Evolutionary conservation across 73 alveolate species (phyloP).

Genomic region (Stentor coeruleus): DNA sequence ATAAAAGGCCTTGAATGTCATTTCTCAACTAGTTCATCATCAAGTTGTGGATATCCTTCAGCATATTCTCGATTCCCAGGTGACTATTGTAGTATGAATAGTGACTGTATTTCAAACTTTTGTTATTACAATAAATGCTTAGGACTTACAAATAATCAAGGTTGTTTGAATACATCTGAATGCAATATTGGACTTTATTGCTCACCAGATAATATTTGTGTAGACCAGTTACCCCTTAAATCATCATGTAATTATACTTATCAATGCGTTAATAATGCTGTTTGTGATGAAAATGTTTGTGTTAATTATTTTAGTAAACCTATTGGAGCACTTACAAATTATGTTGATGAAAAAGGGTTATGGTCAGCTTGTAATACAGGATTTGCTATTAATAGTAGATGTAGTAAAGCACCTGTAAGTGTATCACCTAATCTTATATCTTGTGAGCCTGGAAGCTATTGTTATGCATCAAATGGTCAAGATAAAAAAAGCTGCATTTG

Average conservation of each 20-base stretch:
- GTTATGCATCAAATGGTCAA: not conserved
- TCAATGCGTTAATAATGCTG: not conserved
- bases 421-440: not conserved
- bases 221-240: too few relatives aligned
- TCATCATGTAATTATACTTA: too few relatives aligned
- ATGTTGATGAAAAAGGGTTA: not conserved
- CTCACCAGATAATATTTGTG: too few relatives aligned
- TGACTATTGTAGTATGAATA: not conserved
- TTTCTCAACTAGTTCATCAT: not conserved
- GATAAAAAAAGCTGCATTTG: not conserved
- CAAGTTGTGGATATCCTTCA: not conserved
- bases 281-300: not conserved
- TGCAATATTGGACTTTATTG: not conserved
- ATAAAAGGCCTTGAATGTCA: not conserved
- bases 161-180: not conserved
- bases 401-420: not conserved
- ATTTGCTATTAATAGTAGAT: not conserved
- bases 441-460: not conserved
- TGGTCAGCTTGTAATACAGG: constrained; percentile 9
- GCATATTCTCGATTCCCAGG: not conserved
- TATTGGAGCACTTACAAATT: not conserved
- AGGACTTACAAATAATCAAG: not conserved
- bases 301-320: not conserved
- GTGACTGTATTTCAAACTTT: not conserved
- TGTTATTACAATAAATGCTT: not conserved